Evolutionary conservation across 2,329 filamentous ascomycete species (phyloP).

Genomic region (Colletotrichum sp.): DNA sequence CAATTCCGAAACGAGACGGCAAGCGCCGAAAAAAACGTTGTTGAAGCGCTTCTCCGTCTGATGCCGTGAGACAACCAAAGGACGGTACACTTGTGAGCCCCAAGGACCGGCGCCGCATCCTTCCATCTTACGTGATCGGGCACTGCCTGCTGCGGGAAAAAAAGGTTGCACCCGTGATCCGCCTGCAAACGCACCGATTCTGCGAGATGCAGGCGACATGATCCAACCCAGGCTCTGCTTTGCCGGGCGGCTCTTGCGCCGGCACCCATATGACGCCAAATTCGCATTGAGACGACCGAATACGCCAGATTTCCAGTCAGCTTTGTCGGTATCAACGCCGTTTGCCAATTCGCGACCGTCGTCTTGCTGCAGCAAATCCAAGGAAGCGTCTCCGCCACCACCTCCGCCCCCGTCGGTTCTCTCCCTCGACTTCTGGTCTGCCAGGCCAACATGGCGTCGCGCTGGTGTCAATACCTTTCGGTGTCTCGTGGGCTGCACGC

Average conservation of each 20-base stretch:
- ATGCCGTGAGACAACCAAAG: neutral
- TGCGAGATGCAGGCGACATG: neutral
- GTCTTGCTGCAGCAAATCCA: neutral
- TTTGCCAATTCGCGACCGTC: neutral
- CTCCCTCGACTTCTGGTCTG: slow-evolving; percentile 35
- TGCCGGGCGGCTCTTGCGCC: neutral
- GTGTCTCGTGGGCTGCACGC: slow-evolving; percentile 59
- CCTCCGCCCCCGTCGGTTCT: neutral
- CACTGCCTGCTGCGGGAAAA: neutral
- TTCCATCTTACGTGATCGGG: neutral
- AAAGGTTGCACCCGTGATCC: neutral
- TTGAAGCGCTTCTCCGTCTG: neutral
- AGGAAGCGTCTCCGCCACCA: neutral
- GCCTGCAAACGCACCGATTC: neutral
- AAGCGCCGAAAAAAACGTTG: neutral
- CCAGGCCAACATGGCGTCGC: slow-evolving; percentile 47
- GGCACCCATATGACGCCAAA: neutral
- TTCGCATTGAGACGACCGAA: neutral
- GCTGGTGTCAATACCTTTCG: slow-evolving; percentile 59
- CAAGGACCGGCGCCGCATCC: neutral
- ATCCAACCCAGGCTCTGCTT: neutral
- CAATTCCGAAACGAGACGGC: neutral
- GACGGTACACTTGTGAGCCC: neutral
- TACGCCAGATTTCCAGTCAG: neutral
- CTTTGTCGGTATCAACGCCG: neutral